Evolutionary conservation across 1,284 basidiomycete genomes (phyloP).

Genomic region (Agroathelia rolfsii): DNA sequence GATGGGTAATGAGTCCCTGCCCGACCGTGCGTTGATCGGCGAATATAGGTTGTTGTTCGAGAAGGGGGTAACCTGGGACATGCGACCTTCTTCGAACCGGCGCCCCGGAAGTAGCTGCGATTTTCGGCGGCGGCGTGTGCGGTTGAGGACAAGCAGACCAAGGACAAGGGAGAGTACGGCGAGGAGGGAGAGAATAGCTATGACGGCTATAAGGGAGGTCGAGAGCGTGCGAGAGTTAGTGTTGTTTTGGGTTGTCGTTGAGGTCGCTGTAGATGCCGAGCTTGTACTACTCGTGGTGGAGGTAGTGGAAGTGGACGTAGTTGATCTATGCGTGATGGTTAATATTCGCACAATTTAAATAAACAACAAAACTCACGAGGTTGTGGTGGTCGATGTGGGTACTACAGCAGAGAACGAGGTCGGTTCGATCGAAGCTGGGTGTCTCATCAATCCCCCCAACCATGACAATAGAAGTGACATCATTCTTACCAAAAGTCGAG

Average conservation of each 20-base stretch:
- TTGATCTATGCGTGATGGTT: too few relatives aligned
- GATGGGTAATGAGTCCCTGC: too few relatives aligned
- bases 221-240: conserved; percentile 9
- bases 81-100: too few relatives aligned
- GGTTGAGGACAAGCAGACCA: conserved; percentile 9
- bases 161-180: conserved; percentile 14
- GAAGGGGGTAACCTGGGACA: too few relatives aligned
- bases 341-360: background rate
- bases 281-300: too few relatives aligned
- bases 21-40: too few relatives aligned
- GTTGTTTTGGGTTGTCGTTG: conserved; percentile 1
- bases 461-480: too few relatives aligned
- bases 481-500: conserved; percentile 10
- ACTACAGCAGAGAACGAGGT: conserved; percentile 3
- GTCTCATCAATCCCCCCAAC: too few relatives aligned
- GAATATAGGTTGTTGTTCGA: too few relatives aligned
- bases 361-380: background rate
- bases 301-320: too few relatives aligned
- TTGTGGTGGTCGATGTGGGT: background rate
- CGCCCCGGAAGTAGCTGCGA: too few relatives aligned
- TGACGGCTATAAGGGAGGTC: conserved; percentile 18
- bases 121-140: conserved; percentile 8
- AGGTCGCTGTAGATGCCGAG: conserved; percentile 2
- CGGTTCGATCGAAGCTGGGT: too few relatives aligned
- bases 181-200: conserved; percentile 17